These are phyloP conservation scores for Daldinia vernicosa DNA, from an alignment of 495 filamentous ascomycete species.

Conservation along the genomic window DNA sequence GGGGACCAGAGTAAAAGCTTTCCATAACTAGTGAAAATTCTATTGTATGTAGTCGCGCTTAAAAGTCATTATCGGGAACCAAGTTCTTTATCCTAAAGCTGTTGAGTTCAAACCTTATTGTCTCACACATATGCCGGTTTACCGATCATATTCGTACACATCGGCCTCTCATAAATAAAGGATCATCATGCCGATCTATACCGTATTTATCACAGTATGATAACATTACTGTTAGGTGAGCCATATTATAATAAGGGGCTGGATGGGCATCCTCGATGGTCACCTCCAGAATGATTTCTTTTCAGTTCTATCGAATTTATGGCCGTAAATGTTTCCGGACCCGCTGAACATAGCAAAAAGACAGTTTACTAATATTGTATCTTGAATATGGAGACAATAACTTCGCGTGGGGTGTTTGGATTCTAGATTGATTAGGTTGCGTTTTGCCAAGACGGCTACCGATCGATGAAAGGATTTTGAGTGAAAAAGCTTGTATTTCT, in stretches of 20 bases:
- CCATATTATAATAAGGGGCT: neutral
- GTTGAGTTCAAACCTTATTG: neutral
- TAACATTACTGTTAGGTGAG: neutral
- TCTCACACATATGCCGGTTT: neutral
- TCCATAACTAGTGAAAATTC: neutral
- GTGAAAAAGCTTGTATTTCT: conserved; percentile 37
- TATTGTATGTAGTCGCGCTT: neutral
- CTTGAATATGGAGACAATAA: neutral
- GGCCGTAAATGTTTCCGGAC: neutral
- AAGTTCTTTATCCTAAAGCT: neutral
- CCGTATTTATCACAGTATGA: neutral
- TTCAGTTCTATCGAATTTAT: neutral
- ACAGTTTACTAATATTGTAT: neutral
- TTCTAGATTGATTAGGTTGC: neutral
- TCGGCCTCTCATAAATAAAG: neutral
- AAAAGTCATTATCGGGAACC: neutral
- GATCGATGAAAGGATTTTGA: conserved; percentile 13
- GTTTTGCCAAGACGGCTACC: conserved; percentile 24
- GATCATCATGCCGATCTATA: neutral
- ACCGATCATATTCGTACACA: neutral
- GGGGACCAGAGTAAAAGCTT: too few relatives aligned
- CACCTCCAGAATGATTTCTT: neutral
- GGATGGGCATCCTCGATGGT: neutral
- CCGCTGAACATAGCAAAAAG: neutral
- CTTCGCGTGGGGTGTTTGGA: neutral